Evolutionary conservation across 2,329 filamentous ascomycete genomes (phyloP), one percentile per base, ranked within the genome.

Genomic region (Paracoccidioides brasiliensis): DNA sequence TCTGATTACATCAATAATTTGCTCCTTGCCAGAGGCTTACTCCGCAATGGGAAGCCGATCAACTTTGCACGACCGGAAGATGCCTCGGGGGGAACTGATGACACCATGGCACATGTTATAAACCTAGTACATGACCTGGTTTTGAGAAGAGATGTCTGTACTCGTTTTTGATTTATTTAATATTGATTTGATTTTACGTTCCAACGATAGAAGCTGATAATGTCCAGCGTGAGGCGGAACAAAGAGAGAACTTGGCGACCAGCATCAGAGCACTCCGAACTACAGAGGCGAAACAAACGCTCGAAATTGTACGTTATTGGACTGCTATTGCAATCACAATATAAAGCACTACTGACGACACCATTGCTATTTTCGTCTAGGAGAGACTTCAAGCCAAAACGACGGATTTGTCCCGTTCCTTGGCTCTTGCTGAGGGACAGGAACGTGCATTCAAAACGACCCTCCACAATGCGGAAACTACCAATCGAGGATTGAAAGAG

Each of bases 41-140:
- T 84, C 43, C 78, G 80, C 57, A 78, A 81, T 74, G 79, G 74
- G 45, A 70, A 66, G 51, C 65, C 73, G 7, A 76, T 98, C 70
- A 85, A 96, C 69, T 98, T 98, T 69, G 83, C 86, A 58, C 76
- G 82, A 59, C 85, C 87, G 7, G 81, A 81, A 54, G 77, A 81
- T 59, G 79, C 77, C 57, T 80, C 84, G 60, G 78, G 78, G 15
- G 70, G 70, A 14, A 77, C 81, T 41, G 79, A 80, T 65, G 80
- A 79, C 52, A 87, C 86, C 15, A 91, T 93, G 83, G 85, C 86
- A 22, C 82, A 83, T 61, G 84, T 97, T 63, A 95, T 98, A 73
- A 87, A 91, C 67, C 79, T 98, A 30, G 83, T 98, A 51, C 95
- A 98, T 70, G 93, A 98, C 67, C 73, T 98, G 63, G 88, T 98